phyloP scores from a whole-genome alignment of 495 filamentous ascomycete genomes.

The Xylaria palmicola region DNA sequence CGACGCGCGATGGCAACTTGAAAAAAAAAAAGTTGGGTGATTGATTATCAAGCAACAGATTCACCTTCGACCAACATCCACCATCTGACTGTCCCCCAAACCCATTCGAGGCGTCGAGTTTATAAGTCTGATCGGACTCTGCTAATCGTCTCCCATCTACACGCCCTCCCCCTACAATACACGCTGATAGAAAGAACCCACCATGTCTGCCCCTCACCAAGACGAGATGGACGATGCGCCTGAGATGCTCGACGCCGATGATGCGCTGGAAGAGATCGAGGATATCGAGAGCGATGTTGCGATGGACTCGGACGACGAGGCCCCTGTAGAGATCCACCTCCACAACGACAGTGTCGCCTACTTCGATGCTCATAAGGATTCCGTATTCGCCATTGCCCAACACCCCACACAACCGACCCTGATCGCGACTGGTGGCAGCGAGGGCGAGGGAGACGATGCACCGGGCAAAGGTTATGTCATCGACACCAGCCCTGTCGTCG shows the following conservation, averaged over 20 bases:
- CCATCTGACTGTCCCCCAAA: no score
- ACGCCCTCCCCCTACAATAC: not conserved
- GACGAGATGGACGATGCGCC: slow-evolving; percentile 45
- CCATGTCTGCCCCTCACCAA: slow-evolving; percentile 40
- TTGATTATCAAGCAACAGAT: slow-evolving; percentile 18
- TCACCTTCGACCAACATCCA: slow-evolving; percentile 8
- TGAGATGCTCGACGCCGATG: slow-evolving; percentile 67
- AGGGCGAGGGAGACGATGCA: slow-evolving; percentile 68
- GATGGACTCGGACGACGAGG: slow-evolving; percentile 68
- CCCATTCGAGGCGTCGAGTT: no score
- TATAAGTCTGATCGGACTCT: no score
- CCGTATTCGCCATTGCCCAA: slow-evolving; percentile 88
- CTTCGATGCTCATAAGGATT: slow-evolving; percentile 85
- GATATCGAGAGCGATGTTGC: slow-evolving; percentile 67
- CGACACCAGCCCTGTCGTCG: slow-evolving; percentile 64
- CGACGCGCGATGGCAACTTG: slow-evolving; percentile 2
- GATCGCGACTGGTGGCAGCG: slow-evolving; percentile 81
- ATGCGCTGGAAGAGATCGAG: slow-evolving; percentile 65
- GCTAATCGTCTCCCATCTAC: no score
- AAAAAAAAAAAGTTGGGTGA: slow-evolving; percentile 9
- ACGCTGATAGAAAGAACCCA: slow-evolving; percentile 8
- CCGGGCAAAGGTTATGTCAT: slow-evolving; percentile 70
- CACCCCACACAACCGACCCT: slow-evolving; percentile 78
- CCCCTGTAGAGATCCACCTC: slow-evolving; percentile 70
- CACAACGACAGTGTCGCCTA: slow-evolving; percentile 90